Base-by-base conservation (phyloP, 805 yeast genomes). In the Clavispora fructus region DNA sequence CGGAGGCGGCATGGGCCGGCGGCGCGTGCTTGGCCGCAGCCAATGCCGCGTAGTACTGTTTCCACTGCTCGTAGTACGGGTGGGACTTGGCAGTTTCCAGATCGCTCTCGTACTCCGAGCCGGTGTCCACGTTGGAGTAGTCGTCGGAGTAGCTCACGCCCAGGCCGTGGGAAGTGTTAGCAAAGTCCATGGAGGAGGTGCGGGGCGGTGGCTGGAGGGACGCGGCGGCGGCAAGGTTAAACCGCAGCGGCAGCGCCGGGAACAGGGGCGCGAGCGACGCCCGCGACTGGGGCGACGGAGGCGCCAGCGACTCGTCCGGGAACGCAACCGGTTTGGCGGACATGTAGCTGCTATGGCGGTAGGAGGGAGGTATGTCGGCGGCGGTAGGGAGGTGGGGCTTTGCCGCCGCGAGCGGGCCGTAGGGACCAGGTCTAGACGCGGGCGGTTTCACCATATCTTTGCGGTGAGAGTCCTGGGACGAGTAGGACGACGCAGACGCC, bases 51-150 rank as follows among this genome's bases (percentile, higher is more conserved):
- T 68, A 69, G 52, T 69, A 69, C 42, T 61, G 65, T 39, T 61
- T 63, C 73, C 73, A 69, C 48, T 68, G 72, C 32, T 60, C 61
- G 43, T 65, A 63, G 46, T 64, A 63, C 8, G 69, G 68, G 45
- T 65, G 68, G 13, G 13, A 11, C 25, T 17, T 16, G 12, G 25
- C 37, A 1, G 37, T 25, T 31, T 51, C 25, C 35, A 27, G 26
- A 3, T 47, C 55, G 31, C 46, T 46, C 17, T 48, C 52, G n/a
- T 44, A 43, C 17, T 47, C 54, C 7, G 48, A 42, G 13, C 40
- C 32, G 23, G 33, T 35, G 32, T 48, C 54, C 26, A 38, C 39
- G 19, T 28, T 19, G 19, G 40, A 42, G 23, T 46, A 45, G 6
- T 40, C 38, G 19, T 39, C 43, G 14, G 48, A 45, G 35, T 29